phyloP scores from a whole-genome alignment of 2,329 filamentous ascomycete species.

The Bipolaris gigantea region DNA sequence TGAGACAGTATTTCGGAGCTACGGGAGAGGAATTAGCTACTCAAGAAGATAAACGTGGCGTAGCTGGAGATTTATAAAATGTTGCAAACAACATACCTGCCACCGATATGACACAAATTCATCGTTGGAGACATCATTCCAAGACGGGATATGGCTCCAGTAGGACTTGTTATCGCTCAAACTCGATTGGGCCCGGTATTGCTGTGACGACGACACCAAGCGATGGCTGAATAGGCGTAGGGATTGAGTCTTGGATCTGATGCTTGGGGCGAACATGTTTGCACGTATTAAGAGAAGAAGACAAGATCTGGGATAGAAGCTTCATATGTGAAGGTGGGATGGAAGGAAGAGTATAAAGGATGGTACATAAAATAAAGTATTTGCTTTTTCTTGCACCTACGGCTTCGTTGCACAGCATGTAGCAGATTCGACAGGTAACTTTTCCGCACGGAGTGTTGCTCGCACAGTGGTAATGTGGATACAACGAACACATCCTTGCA shows the following conservation, averaged over 20 bases:
- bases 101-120: conserved; percentile 59
- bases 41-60: neutral
- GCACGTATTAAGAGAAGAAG: neutral
- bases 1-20: conserved; percentile 57
- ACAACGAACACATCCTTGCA: neutral
- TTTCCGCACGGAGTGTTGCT: neutral
- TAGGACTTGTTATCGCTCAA: conserved; percentile 40
- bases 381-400: neutral
- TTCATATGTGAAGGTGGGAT: neutral
- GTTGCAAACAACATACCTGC: conserved; percentile 51
- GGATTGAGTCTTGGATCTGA: conserved; percentile 1
- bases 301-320: neutral
- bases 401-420: too few relatives aligned
- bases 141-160: conserved; percentile 56
- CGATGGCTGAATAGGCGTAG: neutral
- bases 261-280: conserved; percentile 8
- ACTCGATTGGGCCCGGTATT: conserved; percentile 17
- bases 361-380: neutral
- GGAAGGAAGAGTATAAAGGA: neutral
- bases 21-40: neutral
- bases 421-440: too few relatives aligned
- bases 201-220: neutral
- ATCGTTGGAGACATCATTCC: conserved; percentile 52
- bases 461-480: neutral
- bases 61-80: neutral